phyloP scores from a whole-genome alignment of 257 asterid species.

The Vinca minor region DNA sequence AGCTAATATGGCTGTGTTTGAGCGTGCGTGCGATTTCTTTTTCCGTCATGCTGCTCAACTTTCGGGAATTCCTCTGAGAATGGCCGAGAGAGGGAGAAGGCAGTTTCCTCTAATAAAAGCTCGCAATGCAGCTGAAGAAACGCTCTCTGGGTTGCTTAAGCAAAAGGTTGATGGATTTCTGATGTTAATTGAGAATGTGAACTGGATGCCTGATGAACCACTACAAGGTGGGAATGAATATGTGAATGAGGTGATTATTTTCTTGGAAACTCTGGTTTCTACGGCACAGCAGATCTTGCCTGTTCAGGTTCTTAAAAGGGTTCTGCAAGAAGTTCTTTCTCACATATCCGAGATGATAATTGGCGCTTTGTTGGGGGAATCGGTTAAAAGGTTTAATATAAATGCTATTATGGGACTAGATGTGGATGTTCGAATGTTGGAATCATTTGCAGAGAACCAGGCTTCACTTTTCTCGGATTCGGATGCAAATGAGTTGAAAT shows the following conservation, averaged over 20 bases:
- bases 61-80: slow-evolving; percentile 84
- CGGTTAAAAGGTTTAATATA: slow-evolving; percentile 66
- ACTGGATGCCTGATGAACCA: slow-evolving; percentile 85
- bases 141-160: slow-evolving; percentile 74
- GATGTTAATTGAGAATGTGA: slow-evolving; percentile 74
- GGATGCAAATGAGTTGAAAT: slow-evolving; percentile 58
- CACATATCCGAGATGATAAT: slow-evolving; percentile 92
- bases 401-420: slow-evolving; percentile 76
- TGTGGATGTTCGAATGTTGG: slow-evolving; percentile 67
- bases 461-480: slow-evolving; percentile 56
- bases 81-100: slow-evolving; percentile 79
- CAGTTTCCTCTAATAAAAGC: slow-evolving; percentile 73
- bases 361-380: slow-evolving; percentile 63
- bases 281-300: slow-evolving; percentile 93
- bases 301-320: slow-evolving; percentile 71
- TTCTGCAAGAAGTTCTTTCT: slow-evolving; percentile 68
- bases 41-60: slow-evolving; percentile 97
- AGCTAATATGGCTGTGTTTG: slow-evolving; percentile 93
- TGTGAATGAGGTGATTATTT: slow-evolving; percentile 77
- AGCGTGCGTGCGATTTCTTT: slow-evolving; percentile 94
- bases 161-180: slow-evolving; percentile 93
- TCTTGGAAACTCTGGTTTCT: slow-evolving; percentile 76
- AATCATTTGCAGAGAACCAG: slow-evolving; percentile 89
- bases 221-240: slow-evolving; percentile 81
- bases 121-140: slow-evolving; percentile 83